A percentile compares a stretch with the other conserved stretches of the same genome.
phyloP scores from a whole-genome alignment of 164 flowering plant species.

The Protea cynaroides region DNA sequence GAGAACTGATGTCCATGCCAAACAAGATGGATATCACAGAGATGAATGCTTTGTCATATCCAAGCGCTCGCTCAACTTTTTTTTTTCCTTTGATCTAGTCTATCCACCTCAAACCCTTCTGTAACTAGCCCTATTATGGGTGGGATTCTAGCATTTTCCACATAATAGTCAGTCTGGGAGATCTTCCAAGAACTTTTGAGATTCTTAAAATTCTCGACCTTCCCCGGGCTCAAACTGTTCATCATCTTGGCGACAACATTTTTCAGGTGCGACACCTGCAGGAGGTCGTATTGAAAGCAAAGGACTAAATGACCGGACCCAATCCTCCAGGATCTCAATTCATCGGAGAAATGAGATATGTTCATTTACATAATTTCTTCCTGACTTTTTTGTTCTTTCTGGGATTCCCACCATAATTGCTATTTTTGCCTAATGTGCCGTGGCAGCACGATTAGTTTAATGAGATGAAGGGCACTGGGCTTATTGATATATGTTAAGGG shows the following conservation, averaged over 20 bases:
- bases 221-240: constrained; percentile 62
- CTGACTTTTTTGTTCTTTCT: too few species aligned
- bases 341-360: too few species aligned
- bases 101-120: constrained; percentile 86
- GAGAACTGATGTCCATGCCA: constrained; percentile 83
- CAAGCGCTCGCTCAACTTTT: constrained; percentile 96
- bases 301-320: constrained; percentile 73
- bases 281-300: constrained; percentile 78
- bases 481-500: too few species aligned
- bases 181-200: constrained; percentile 71
- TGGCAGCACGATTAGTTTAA: too few species aligned
- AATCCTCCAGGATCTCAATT: constrained; percentile 54
- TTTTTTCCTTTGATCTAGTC: constrained; percentile 39
- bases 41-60: constrained; percentile 80
- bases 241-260: constrained; percentile 75
- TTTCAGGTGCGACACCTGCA: constrained; percentile 30
- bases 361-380: too few species aligned
- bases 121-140: constrained; percentile 75
- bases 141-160: constrained; percentile 67
- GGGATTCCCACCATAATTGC: too few species aligned
- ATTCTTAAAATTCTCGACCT: constrained; percentile 59
- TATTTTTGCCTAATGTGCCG: too few species aligned
- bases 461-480: too few species aligned
- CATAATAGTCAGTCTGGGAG: constrained; percentile 77
- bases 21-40: constrained; percentile 92